Conservation (phyloP, 129 eudicot genomes). For the Pulicaria dysenterica region DNA sequence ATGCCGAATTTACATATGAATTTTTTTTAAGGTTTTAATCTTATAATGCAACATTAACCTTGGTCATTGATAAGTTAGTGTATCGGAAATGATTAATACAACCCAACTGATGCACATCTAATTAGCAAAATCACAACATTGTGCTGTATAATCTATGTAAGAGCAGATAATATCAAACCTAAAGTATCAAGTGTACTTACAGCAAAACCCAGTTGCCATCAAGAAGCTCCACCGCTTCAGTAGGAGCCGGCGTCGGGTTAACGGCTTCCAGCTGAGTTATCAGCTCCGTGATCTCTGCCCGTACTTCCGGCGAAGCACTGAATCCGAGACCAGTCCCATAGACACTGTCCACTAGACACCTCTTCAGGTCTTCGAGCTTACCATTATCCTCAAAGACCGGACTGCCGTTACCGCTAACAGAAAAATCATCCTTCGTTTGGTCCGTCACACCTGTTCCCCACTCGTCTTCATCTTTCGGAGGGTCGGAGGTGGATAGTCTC, state of each 20-base stretch:
- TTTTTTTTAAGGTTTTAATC: too few relatives aligned
- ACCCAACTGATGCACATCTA: not conserved
- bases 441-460: constrained; percentile 51
- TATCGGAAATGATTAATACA: too few relatives aligned
- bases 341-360: constrained; percentile 81
- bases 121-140: not conserved
- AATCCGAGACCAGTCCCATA: constrained; percentile 83
- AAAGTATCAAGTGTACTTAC: constrained; percentile 46
- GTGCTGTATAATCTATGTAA: not conserved
- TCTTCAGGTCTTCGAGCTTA: constrained; percentile 57
- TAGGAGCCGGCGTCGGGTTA: constrained; percentile 77
- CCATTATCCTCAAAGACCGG: constrained; percentile 21
- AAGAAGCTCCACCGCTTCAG: constrained; percentile 66
- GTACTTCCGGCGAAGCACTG: constrained; percentile 69
- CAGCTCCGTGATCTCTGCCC: constrained; percentile 85
- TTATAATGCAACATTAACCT: too few relatives aligned
- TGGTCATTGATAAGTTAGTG: too few relatives aligned
- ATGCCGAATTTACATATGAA: too few relatives aligned
- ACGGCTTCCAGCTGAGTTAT: constrained; percentile 72
- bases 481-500: constrained; percentile 57
- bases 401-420: constrained; percentile 44
- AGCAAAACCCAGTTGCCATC: constrained; percentile 91
- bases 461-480: constrained; percentile 73
- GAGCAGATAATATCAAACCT: not conserved
- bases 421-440: not conserved